These are phyloP conservation scores for Sporothrix dimorphospora DNA, from an alignment of 2,329 filamentous ascomycete species.

Conservation along the genomic window DNA sequence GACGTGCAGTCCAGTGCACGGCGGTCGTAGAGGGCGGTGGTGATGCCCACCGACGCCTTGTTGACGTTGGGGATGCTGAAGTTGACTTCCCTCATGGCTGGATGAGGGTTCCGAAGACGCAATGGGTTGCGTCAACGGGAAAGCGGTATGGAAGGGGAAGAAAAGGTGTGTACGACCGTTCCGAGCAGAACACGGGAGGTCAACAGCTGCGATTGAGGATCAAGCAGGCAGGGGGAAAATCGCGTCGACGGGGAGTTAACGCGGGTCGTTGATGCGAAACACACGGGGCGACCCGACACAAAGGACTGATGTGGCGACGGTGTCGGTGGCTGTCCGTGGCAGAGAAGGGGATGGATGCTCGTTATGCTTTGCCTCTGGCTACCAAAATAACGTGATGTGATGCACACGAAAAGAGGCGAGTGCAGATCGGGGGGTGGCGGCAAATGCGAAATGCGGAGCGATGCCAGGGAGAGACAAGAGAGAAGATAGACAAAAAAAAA, in stretches of 20 bases:
- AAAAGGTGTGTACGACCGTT: neutral
- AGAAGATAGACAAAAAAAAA: neutral
- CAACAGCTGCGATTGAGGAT: neutral
- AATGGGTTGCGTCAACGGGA: constrained; percentile 7
- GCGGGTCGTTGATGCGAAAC: too few species aligned
- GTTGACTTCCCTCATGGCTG: constrained; percentile 93
- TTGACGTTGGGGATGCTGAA: constrained; percentile 99
- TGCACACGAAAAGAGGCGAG: neutral
- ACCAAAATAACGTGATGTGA: neutral
- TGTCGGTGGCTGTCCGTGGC: too few species aligned
- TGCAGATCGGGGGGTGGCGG: neutral
- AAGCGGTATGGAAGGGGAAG: too few species aligned
- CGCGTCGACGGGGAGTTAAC: neutral
- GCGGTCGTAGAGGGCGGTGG: constrained; percentile 95
- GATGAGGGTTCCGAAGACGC: constrained; percentile 25
- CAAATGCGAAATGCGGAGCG: neutral
- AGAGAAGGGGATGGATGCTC: neutral
- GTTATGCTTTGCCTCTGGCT: neutral
- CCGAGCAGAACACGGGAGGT: neutral
- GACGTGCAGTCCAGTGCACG: constrained; percentile 98
- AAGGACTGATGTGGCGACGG: too few species aligned
- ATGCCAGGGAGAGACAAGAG: neutral
- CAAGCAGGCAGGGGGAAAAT: neutral
- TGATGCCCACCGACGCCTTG: constrained; percentile 94
- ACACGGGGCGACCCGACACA: too few species aligned